A percentile compares a stretch with the other conserved stretches of the same genome.
Evolutionary conservation across 139 green algal species (phyloP).

Genomic region (Tetratostichococcus sp.): DNA sequence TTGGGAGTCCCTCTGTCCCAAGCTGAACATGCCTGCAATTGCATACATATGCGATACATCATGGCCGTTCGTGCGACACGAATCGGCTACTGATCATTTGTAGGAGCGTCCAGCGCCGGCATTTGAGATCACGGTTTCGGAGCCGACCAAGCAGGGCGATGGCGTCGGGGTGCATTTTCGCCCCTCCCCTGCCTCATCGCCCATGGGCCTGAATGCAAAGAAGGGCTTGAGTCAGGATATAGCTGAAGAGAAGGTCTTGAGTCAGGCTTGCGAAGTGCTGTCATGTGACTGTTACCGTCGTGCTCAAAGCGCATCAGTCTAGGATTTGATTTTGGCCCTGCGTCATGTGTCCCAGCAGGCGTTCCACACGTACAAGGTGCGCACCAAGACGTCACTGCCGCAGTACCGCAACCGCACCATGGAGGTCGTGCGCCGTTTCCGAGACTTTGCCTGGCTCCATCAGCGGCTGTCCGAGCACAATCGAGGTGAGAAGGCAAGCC

Average conservation of each 20-base stretch:
- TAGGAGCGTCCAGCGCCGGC: conserved; percentile 16
- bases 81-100: too few relatives aligned
- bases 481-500: conserved; percentile 13
- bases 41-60: too few relatives aligned
- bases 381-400: conserved; percentile 31
- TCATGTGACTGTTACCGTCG: not conserved
- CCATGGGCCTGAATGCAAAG: too few relatives aligned
- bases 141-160: conserved; percentile 93
- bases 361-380: conserved; percentile 74
- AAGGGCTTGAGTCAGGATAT: too few relatives aligned
- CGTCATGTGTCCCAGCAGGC: conserved; percentile 11
- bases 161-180: conserved; percentile 55
- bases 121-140: conserved; percentile 67
- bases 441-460: conserved; percentile 88
- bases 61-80: too few relatives aligned
- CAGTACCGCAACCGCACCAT: conserved; percentile 36
- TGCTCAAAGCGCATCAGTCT: too few relatives aligned
- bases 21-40: too few relatives aligned
- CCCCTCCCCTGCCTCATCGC: too few relatives aligned
- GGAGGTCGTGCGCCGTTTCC: conserved; percentile 86
- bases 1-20: too few relatives aligned
- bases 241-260: too few relatives aligned
- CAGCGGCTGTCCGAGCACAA: conserved; percentile 71
- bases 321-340: too few relatives aligned
- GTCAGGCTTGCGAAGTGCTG: too few relatives aligned